Conservation (phyloP, 140 eudicot species). For the Flaveria floridana region DNA sequence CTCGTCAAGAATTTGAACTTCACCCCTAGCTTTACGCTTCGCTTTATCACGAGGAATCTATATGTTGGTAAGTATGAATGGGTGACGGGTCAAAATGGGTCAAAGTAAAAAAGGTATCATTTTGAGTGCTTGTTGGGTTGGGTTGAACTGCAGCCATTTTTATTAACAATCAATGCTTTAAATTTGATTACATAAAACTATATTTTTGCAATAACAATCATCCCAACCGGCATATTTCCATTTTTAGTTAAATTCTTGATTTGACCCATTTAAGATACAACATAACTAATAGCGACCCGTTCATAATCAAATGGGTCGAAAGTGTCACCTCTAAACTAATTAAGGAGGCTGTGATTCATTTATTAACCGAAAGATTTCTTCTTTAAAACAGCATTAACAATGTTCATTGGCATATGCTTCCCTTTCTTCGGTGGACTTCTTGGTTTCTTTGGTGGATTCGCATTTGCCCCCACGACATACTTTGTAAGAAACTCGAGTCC, state of each 20-base stretch:
- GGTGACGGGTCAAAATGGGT: constrained; percentile 1
- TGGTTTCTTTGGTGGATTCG: constrained; percentile 83
- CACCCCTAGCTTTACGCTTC: constrained; percentile 46
- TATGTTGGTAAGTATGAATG: constrained; percentile 43
- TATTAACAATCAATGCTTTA: background rate
- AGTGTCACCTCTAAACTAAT: background rate
- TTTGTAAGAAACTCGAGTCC: constrained; percentile 43
- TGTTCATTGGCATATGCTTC: constrained; percentile 67
- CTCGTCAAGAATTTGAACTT: constrained; percentile 55
- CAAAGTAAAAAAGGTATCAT: background rate
- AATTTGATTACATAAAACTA: background rate
- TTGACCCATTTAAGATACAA: background rate
- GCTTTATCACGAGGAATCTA: constrained; percentile 49
- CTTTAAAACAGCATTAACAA: constrained; percentile 51
- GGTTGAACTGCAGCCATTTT: background rate
- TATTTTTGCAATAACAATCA: background rate
- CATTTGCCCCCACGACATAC: constrained; percentile 80
- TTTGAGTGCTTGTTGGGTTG: background rate
- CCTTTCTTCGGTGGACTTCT: constrained; percentile 82
- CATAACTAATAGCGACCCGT: background rate
- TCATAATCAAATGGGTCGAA: background rate
- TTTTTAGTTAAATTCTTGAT: background rate
- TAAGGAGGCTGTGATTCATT: background rate
- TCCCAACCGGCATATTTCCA: background rate
- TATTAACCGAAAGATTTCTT: background rate